Base-by-base conservation (phyloP, 306 rosid genomes). In the Fragaria vesca region DNA sequence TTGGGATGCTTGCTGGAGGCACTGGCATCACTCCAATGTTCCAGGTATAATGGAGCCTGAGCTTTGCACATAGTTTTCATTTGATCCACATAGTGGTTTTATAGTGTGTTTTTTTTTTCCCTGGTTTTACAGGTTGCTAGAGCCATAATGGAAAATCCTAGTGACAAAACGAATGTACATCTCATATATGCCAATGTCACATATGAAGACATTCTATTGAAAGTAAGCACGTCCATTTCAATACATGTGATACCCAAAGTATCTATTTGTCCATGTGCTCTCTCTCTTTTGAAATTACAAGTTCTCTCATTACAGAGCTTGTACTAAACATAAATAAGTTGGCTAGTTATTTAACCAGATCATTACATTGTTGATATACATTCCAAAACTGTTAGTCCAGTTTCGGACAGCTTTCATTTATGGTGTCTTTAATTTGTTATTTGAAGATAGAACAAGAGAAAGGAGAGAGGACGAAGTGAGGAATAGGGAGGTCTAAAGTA, bases 1-100 rank as follows among this genome's bases (percentile, higher is more conserved):
- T 84, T 58, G 97, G 97, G 79, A 90, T 92, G 97, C 75, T 92
- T 77, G 96, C 97, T 4, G 97, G 97, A 73, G 96, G 96, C 42
- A 79, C 96, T 26, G 97, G 97, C 73, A 86, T 90, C n/a, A 92
- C 97, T 73, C 96, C 97, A 30, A 92, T 92, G 97, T 90, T 88
- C 83, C 97, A 92, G 97, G 97, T 90, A 82, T 46, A 30, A 71
- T 55, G 42, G 52, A 34, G 68, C 40, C 4, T 17, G 15, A 58
- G 63, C 17, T 50, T 36, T 8, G 38, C 32, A 61, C 34, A 43
- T 24, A 38, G 12, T 48, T 21, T 66, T 34, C 61, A 66, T 77
- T 30, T 18, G 36, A 17, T 30, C 16, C 55, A 21, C 15, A 20
- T 17, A 16, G 6, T 2, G 15, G 71, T 54, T 38, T 77, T 57